Evolutionary conservation across 2,329 filamentous ascomycete genomes (phyloP).

Genomic region (Sporothrix mexicana): DNA sequence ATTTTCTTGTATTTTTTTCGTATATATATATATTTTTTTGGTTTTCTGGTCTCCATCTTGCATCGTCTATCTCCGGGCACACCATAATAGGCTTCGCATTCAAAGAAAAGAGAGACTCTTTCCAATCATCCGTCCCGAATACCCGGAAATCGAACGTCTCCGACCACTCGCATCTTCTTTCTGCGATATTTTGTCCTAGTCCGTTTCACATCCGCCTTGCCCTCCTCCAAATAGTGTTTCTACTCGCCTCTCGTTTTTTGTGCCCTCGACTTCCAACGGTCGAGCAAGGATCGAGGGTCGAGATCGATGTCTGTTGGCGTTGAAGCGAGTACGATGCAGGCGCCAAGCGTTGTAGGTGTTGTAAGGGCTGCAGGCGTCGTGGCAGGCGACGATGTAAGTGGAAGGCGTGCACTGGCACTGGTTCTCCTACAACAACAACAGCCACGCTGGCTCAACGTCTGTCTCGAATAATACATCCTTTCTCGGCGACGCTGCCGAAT

Average conservation of each 20-base stretch:
- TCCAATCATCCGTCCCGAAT: neutral
- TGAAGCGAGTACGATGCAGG: constrained; percentile 1
- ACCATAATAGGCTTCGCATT: neutral
- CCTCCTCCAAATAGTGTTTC: too few relatives aligned
- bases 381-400: neutral
- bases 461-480: neutral
- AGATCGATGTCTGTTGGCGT: neutral
- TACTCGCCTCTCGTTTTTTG: neutral
- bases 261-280: neutral
- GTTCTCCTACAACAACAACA: too few relatives aligned
- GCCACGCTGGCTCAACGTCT: too few relatives aligned
- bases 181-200: neutral
- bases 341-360: neutral
- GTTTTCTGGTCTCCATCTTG: neutral
- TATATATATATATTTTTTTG: neutral
- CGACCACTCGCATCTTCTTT: neutral
- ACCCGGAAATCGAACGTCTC: neutral
- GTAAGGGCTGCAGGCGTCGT: neutral
- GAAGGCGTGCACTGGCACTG: neutral
- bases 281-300: neutral
- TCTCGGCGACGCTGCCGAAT: neutral
- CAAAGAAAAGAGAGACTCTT: neutral
- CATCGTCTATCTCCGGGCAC: constrained; percentile 7
- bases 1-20: neutral
- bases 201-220: neutral